Conservation (phyloP, 2,329 filamentous ascomycete species). For the Trichoderma citrinoviride region DNA sequence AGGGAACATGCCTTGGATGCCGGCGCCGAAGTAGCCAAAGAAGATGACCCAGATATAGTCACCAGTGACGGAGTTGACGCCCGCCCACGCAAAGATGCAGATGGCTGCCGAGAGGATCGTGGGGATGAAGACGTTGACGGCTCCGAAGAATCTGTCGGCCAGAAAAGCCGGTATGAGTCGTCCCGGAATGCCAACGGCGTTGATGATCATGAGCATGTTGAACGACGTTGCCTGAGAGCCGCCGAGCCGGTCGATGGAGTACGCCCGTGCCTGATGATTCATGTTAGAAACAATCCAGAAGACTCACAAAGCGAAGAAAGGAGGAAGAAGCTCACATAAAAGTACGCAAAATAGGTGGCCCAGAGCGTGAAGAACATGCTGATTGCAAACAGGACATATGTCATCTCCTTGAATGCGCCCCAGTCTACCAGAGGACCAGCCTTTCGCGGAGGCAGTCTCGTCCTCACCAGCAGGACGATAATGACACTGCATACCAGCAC, state of each 20-base stretch:
- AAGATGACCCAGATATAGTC: slow-evolving; percentile 59
- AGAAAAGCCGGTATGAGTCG: slow-evolving; percentile 55
- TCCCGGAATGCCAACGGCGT: slow-evolving; percentile 55
- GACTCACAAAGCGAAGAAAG: too few species aligned
- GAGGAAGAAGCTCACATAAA: slow-evolving; percentile 36
- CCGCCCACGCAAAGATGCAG: slow-evolving; percentile 52
- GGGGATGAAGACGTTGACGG: slow-evolving; percentile 55
- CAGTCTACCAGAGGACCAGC: slow-evolving; percentile 51
- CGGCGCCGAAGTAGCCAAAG: slow-evolving; percentile 63
- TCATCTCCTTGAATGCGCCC: slow-evolving; percentile 48
- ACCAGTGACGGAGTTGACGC: slow-evolving; percentile 38
- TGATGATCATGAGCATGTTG: slow-evolving; percentile 58
- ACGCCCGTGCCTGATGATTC: slow-evolving; percentile 37
- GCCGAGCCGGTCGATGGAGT: slow-evolving; percentile 41
- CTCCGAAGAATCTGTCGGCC: slow-evolving; percentile 53
- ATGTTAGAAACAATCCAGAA: not conserved
- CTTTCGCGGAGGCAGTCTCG: slow-evolving; percentile 48
- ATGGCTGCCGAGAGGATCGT: slow-evolving; percentile 48
- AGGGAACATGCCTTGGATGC: slow-evolving; percentile 65
- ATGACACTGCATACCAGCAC: slow-evolving; percentile 46
- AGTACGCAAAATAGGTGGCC: slow-evolving; percentile 52
- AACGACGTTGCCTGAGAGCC: slow-evolving; percentile 52
- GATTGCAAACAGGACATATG: slow-evolving; percentile 40
- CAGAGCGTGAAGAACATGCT: slow-evolving; percentile 44
- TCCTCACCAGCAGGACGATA: slow-evolving; percentile 43